Evolutionary conservation across 371 early-diverging fungal genomes (phyloP), one percentile per base, ranked within the genome.

Genomic region (Mucor velutinosus): DNA sequence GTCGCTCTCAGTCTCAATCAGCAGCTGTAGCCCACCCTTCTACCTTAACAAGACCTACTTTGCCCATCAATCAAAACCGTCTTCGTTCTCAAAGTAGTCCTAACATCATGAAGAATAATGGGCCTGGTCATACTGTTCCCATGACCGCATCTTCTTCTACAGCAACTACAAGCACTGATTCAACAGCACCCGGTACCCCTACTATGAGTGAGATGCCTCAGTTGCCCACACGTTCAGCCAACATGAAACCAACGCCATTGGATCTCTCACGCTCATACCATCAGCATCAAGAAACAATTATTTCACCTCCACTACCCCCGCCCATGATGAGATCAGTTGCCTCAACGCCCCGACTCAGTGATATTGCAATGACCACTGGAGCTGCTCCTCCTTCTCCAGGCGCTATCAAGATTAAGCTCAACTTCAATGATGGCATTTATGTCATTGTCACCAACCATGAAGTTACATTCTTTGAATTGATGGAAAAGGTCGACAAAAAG

Each of bases 341-440:
- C 33, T 76, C 85, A 15, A 71, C 76, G 25, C 67, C 73, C 15
- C 53, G 70, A 21, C 55, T 74, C 27, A 69, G 70, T 0, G 71
- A 70, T 21, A 49, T 59, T 17, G 58, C 59, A 10, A 27, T 65
- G 7, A 43, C 69, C 6, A 58, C 67, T 14, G 62, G 75, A 41
- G 41, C 17, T 19, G 41, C 65, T 1, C 73, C 72, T 53, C 69
- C 64, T 45, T 76, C 72, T 8, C 67, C 76, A 11, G 58, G 65
- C 3, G 25, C 69, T 0, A 23, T 94, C 58, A 95, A 94, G 69
- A 81, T 96, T 72, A 93, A 93, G 68, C 89, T 95, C 49, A 93
- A 94, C 72, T 96, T 89, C 73, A 86, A 89, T 27, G 88, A 90
- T 64, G 95, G 95, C 67, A 83, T 93, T 10, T 96, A 94, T 75